Conservation (phyloP, 2,329 filamentous ascomycete species). For the Alternaria metachromatica region DNA sequence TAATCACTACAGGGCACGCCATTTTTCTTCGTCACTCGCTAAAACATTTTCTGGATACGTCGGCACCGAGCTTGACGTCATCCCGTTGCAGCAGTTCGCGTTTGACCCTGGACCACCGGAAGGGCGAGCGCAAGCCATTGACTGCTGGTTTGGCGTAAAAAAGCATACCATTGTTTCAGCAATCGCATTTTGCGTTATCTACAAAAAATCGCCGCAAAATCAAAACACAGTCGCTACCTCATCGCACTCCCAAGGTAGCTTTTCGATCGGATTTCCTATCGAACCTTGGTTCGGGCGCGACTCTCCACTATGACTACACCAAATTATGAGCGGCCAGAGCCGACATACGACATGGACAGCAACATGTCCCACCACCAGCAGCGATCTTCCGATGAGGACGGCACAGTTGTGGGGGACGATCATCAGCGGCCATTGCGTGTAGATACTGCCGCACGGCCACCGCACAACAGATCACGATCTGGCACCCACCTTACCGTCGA, state of each 20-base stretch:
- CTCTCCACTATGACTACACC: slow-evolving; percentile 45
- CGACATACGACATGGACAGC: slow-evolving; percentile 45
- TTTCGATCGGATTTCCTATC: not conserved
- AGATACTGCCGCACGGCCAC: slow-evolving; percentile 15
- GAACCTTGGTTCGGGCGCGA: slow-evolving; percentile 1
- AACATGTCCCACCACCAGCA: slow-evolving; percentile 30
- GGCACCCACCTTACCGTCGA: slow-evolving; percentile 58
- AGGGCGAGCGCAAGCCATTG: slow-evolving; percentile 7
- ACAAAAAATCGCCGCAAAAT: not conserved
- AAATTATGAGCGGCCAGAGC: slow-evolving; percentile 43
- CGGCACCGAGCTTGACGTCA: slow-evolving; percentile 13
- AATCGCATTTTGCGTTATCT: not conserved
- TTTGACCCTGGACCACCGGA: not conserved
- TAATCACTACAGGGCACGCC: not conserved
- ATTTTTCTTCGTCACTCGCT: slow-evolving; percentile 6
- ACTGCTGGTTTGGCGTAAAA: not conserved
- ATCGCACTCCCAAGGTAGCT: not conserved
- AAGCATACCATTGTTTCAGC: slow-evolving; percentile 1
- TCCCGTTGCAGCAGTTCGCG: slow-evolving; percentile 1
- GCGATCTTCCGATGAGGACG: slow-evolving; percentile 48
- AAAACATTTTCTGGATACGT: not conserved
- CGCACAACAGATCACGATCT: slow-evolving; percentile 31
- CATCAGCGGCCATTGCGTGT: slow-evolving; percentile 30
- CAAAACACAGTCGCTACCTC: not conserved
- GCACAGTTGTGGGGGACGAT: slow-evolving; percentile 47